phyloP scores from a whole-genome alignment of 495 filamentous ascomycete genomes.

The Ramalina intermedia region DNA sequence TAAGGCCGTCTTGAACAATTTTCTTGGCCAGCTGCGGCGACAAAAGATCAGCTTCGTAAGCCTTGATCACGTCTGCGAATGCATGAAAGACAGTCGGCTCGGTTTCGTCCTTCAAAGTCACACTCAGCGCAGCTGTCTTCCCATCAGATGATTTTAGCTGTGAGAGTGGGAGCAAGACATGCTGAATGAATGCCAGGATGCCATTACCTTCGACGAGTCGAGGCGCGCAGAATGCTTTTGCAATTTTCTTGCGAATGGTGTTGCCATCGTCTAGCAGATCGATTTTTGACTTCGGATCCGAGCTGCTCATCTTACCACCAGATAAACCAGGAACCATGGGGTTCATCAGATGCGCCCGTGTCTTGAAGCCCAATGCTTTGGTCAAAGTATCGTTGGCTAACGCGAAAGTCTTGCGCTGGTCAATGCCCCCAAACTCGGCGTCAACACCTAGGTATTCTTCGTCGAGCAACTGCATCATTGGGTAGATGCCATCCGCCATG shows the following conservation, averaged over 20 bases:
- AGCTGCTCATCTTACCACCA: constrained; percentile 63
- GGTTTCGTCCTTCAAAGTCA: constrained; percentile 1
- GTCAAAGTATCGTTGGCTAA: constrained; percentile 45
- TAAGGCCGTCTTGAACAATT: not conserved
- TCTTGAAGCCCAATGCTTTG: constrained; percentile 27
- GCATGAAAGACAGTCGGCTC: not conserved
- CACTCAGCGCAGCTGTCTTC: not conserved
- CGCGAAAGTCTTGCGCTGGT: constrained; percentile 80
- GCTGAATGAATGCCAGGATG: constrained; percentile 63
- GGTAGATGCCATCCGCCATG: constrained; percentile 63
- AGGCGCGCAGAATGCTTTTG: constrained; percentile 62
- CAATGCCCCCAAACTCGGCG: constrained; percentile 52
- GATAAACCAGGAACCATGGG: constrained; percentile 71
- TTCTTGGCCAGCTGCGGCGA: constrained; percentile 4
- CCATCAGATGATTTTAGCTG: constrained; percentile 2
- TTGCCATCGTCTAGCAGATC: constrained; percentile 70
- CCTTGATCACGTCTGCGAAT: not conserved
- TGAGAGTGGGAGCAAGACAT: constrained; percentile 51
- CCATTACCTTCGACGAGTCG: constrained; percentile 68
- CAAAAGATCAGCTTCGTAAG: not conserved
- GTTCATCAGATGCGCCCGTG: constrained; percentile 73
- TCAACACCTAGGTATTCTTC: constrained; percentile 79
- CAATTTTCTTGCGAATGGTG: constrained; percentile 57
- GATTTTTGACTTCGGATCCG: constrained; percentile 60
- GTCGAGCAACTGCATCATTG: constrained; percentile 66